Base-by-base conservation (phyloP, 768 basidiomycete species). In the Russula emetica region DNA sequence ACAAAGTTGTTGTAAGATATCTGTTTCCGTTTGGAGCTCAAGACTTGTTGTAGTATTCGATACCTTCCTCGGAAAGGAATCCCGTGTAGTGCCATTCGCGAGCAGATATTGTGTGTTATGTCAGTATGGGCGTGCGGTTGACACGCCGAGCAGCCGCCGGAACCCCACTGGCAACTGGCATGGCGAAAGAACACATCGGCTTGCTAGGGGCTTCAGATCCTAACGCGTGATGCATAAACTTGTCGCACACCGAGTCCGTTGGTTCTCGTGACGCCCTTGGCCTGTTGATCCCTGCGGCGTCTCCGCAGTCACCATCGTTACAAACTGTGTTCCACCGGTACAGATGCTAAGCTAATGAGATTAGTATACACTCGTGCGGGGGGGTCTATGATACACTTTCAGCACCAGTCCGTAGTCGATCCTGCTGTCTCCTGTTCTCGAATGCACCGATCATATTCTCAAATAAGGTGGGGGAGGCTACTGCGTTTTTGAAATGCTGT, bases 401-500 rank as follows among this genome's bases (percentile, higher is more conserved):
- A 30, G 32, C 55, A 26, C 7, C 57, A 2, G 36, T 42, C 28
- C 18, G 44, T 54, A n/a, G 11, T 59, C n/a, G 45, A 7, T 49
- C n/a, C 20, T 32, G 51, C 22, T 47, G 52, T 64, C 28, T 49
- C 40, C 51, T 26, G 38, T 34, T 51, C 50, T 63, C 40, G 32
- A 45, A 58, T n/a, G 40, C 22, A 24, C 22, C 38, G 28, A 64
- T 55, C 18, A 64, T 38, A 1, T 49, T 47, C 28, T 64, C 45
- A n/a, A 55, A 42, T 36, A 60, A 40, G 14, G 32, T 38, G 13
- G 58, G 63, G 5, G 63, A 55, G 32, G 45, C 30, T 24, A 22
- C 20, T 22, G 24, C 53, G 26, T n/a, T 55, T 50, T 60, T 64
- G 36, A 64, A 42, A 42, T 49, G 53, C 63, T 64, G 45, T 54